Evolutionary conservation across 106 monocot species (phyloP).

Genomic region (Platanthera zijinensis): DNA sequence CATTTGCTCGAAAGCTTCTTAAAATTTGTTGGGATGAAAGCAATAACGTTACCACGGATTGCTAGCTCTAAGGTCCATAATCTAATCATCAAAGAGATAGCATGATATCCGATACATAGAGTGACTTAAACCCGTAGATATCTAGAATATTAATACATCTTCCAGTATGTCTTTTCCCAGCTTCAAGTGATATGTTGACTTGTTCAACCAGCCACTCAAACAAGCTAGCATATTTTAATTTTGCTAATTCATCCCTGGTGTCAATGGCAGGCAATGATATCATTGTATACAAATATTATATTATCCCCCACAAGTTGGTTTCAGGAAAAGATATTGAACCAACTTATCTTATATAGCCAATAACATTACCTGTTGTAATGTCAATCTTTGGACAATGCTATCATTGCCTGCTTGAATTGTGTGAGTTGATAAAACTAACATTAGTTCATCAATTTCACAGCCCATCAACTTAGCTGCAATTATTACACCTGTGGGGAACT

Average conservation of each 20-base stretch:
- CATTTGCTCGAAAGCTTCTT: too few species aligned
- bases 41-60: too few species aligned
- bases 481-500: conserved; percentile 26
- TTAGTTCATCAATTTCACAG: conserved; percentile 30
- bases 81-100: too few species aligned
- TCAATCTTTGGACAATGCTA: conserved; percentile 33
- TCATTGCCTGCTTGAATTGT: conserved; percentile 35
- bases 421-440: conserved; percentile 41
- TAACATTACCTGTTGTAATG: conserved; percentile 25
- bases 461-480: conserved; percentile 47
- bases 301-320: too few species aligned
- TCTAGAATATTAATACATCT: conserved; percentile 38
- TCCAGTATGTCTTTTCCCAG: conserved; percentile 4
- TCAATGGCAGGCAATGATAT: conserved; percentile 17
- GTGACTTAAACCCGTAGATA: conserved; percentile 52
- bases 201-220: conserved; percentile 14
- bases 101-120: conserved; percentile 22
- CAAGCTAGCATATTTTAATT: conserved; percentile 15
- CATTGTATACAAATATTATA: background rate
- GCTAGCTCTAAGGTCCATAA: too few species aligned
- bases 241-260: conserved; percentile 21
- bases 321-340: too few species aligned
- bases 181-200: conserved; percentile 33
- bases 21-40: too few species aligned
- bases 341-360: background rate